A percentile compares a stretch with the other conserved stretches of the same genome.
phyloP scores from a whole-genome alignment of 116 monocot species.

The Trichopus zeylanicus region DNA sequence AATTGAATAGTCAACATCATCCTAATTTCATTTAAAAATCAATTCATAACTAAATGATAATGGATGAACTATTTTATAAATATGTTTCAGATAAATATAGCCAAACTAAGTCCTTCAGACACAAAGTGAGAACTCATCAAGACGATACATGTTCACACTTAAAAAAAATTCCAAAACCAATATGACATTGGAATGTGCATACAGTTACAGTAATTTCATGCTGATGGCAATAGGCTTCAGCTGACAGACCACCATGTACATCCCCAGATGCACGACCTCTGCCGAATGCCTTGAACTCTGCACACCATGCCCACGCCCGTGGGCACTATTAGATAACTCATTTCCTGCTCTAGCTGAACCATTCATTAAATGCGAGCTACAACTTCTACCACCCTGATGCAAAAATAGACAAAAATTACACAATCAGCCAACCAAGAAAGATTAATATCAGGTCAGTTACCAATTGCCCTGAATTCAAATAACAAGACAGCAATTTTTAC shows the following conservation, averaged over 20 bases:
- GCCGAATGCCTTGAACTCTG: conserved; percentile 20
- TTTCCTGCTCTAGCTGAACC: conserved; percentile 15
- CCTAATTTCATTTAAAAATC: too few relatives aligned
- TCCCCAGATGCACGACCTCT: conserved; percentile 25
- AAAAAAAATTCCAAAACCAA: not conserved
- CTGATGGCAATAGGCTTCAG: conserved; percentile 66
- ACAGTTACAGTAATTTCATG: conserved; percentile 76
- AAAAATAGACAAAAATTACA: conserved; percentile 12
- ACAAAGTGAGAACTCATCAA: too few relatives aligned
- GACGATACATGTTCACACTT: too few relatives aligned
- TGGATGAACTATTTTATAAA: too few relatives aligned
- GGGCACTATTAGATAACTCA: conserved; percentile 11
- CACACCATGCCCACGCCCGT: conserved; percentile 7
- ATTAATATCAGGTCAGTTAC: not conserved
- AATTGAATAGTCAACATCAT: too few relatives aligned
- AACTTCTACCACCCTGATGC: conserved; percentile 17
- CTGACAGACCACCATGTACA: conserved; percentile 24
- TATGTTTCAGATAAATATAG: too few relatives aligned
- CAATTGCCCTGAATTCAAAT: not conserved
- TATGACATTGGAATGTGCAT: conserved; percentile 9
- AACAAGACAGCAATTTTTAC: not conserved
- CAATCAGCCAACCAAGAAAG: not conserved
- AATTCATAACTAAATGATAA: too few relatives aligned
- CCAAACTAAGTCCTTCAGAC: too few relatives aligned
- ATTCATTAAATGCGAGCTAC: conserved; percentile 9